Evolutionary conservation across 2,329 filamentous ascomycete species (phyloP), one percentile per base, ranked within the genome.

Genomic region (Cladosporium velox): DNA sequence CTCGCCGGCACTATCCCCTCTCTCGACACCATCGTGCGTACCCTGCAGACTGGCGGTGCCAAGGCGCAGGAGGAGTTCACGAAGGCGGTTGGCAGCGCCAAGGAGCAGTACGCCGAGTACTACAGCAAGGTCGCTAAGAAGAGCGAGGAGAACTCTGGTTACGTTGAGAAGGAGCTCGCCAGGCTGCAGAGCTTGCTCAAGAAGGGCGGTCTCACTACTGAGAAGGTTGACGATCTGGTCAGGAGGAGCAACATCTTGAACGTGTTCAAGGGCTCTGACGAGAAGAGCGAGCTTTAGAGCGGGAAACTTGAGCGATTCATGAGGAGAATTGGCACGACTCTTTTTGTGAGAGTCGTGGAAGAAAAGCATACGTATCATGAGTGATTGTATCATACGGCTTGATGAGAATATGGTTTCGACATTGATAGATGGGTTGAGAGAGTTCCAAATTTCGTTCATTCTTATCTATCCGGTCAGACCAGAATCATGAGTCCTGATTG

Each of bases 101-200:
- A 90, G 81, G 88, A 90, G 79, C 92, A 91, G 83, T 96, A 94
- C 76, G 92, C 92, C 57, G 86, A 93, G 80, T 99, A 99, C 87
- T 98, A 99, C 79, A 84, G 95, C 78, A 92, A 91, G 78, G 93
- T 96, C 64, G 90, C 95, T 68, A 87, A 91, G 77, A 98, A 97
- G 88, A 82, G 95, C 70, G 85, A 83, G 77, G 84, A 89, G 79
- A 96, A 90, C 81, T 85, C 90, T 68, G 89, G 84, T 62, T 97
- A 92, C 76, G 92, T 88, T 59, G 82, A 87, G 76, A 98, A 97
- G 88, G 94, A 98, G 85, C 83, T 93, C 69, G 85, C 88, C 68
- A 87, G 94, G 70, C 84, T 98, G 68, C 86, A 92, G 73, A 88
- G 90, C 72, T 86, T 98, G 72, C 82, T 97, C 69, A 86, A 87